A percentile compares a stretch with the other conserved stretches of the same genome.
These are phyloP conservation scores for rapeseed (Brassica napus) DNA, from an alignment of 345 rosid genomes.

Conservation along the genomic window Da-Ae NC_063435.1:9322001-9322500, in stretches of 20 bases:
- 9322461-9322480: background rate
- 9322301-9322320: background rate
- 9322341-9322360: background rate
- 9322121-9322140: too few relatives aligned
- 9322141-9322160: too few relatives aligned
- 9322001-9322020: background rate
- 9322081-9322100: too few relatives aligned
- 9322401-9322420: too few relatives aligned
- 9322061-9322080: too few relatives aligned
- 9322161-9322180: too few relatives aligned
- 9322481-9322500: background rate
- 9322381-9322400: too few relatives aligned
- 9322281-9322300: background rate
- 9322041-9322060: too few relatives aligned
- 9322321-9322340: background rate
- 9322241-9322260: background rate
- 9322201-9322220: background rate
- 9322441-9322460: background rate
- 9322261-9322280: background rate
- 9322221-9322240: background rate
- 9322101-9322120: too few relatives aligned
- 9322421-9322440: too few relatives aligned
- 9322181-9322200: too few relatives aligned
- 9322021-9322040: background rate
- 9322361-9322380: too few relatives aligned